phyloP scores from a whole-genome alignment of 352 stramenopile species.

The Ophiocytium majus region DNA sequence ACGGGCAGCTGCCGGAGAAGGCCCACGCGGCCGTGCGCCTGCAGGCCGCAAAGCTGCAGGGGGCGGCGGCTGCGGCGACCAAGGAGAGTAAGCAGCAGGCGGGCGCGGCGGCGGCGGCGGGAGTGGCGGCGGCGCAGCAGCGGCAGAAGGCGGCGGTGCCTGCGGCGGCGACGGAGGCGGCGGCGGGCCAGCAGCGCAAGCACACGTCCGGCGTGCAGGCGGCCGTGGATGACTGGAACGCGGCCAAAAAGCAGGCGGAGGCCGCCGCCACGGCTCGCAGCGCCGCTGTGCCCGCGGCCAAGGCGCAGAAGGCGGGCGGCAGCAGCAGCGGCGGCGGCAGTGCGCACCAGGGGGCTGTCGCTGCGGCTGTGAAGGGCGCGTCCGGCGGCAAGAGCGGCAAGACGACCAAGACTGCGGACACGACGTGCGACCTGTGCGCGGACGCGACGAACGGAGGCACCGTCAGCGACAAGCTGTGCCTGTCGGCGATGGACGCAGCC shows the following conservation, averaged over 20 bases:
- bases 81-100: too few species aligned
- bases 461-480: neutral
- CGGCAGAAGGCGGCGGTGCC: neutral
- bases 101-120: too few species aligned
- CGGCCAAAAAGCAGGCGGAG: neutral
- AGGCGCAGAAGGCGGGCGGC: too few species aligned
- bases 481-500: neutral
- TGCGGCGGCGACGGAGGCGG: neutral
- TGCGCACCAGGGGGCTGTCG: too few species aligned
- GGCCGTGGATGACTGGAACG: neutral
- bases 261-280: neutral
- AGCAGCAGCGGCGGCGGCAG: too few species aligned
- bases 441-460: neutral
- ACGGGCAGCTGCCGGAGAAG: neutral
- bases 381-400: neutral
- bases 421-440: neutral
- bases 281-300: neutral
- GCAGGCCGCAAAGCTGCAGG: too few species aligned
- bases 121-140: neutral
- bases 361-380: too few species aligned
- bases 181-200: neutral
- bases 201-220: neutral
- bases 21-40: neutral
- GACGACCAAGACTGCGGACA: neutral
- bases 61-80: neutral